Percentiles rank a stretch among this genome's conserved stretches.
These are phyloP conservation scores for Suhomyces kilbournensis DNA, from an alignment of 805 yeast species.

Conservation along the genomic window DNA sequence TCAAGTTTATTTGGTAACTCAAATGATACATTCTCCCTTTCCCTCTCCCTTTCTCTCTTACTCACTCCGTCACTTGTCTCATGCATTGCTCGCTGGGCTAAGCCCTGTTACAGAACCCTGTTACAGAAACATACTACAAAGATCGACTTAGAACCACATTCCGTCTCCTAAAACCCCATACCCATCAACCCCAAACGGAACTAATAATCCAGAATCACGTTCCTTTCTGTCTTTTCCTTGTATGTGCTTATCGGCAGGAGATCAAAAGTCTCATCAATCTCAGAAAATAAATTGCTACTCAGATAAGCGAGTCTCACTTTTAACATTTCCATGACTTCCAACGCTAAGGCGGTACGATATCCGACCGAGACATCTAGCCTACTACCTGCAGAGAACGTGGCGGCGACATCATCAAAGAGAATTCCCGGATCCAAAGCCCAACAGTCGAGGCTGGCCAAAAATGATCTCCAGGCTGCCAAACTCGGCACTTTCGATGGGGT, in stretches of 20 bases:
- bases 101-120: neutral
- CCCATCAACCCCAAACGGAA: neutral
- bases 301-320: neutral
- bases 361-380: conserved; percentile 4
- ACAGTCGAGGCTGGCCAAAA: neutral
- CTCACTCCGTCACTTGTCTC: neutral
- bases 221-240: neutral
- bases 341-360: neutral
- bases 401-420: neutral
- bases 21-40: no score
- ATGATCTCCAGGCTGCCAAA: conserved; percentile 32
- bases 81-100: neutral
- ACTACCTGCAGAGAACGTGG: neutral
- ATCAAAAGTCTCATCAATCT: neutral
- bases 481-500: conserved; percentile 86
- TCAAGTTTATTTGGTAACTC: no score
- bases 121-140: neutral
- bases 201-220: no score
- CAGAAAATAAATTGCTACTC: neutral
- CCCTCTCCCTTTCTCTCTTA: neutral
- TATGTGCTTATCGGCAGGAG: neutral
- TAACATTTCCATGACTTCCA: neutral
- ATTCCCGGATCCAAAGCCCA: neutral
- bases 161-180: neutral
- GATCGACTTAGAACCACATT: neutral